Conservation (phyloP, 345 rosid species). For the Brassica rapa region DNA sequence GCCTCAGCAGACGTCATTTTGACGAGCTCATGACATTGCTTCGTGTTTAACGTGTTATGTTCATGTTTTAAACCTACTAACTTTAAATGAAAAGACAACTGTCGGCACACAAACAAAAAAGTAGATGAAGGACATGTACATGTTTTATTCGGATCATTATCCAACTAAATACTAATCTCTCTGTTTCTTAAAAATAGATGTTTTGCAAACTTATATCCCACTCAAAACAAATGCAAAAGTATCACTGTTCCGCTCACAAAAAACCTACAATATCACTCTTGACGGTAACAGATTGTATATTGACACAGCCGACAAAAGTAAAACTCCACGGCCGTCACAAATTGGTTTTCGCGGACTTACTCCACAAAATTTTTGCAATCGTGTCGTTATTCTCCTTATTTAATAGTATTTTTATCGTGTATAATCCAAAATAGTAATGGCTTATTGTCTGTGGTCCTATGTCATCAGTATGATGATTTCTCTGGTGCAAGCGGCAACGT, state of each 20-base stretch:
- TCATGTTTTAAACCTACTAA: not conserved
- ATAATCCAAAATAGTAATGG: not conserved
- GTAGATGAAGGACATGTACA: not conserved
- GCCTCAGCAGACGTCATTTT: too few relatives aligned
- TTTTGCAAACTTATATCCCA: not conserved
- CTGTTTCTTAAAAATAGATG: too few relatives aligned
- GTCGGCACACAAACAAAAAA: not conserved
- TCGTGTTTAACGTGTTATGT: not conserved
- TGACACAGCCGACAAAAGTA: not conserved
- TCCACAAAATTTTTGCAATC: not conserved
- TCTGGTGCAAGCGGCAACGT: slow-evolving; percentile 19
- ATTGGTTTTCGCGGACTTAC: not conserved
- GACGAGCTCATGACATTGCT: not conserved
- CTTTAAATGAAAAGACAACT: not conserved
- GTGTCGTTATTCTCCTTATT: not conserved
- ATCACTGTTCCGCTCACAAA: not conserved
- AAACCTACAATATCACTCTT: not conserved
- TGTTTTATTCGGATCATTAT: too few relatives aligned
- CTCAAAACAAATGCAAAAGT: not conserved
- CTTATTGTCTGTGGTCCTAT: not conserved
- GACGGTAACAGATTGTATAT: too few relatives aligned
- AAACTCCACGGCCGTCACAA: not conserved
- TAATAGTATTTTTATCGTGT: not conserved
- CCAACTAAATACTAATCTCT: too few relatives aligned
- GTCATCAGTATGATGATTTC: not conserved